phyloP scores from a whole-genome alignment of 2,329 filamentous ascomycete genomes.

The Nothomitra cinnamomea region DNA sequence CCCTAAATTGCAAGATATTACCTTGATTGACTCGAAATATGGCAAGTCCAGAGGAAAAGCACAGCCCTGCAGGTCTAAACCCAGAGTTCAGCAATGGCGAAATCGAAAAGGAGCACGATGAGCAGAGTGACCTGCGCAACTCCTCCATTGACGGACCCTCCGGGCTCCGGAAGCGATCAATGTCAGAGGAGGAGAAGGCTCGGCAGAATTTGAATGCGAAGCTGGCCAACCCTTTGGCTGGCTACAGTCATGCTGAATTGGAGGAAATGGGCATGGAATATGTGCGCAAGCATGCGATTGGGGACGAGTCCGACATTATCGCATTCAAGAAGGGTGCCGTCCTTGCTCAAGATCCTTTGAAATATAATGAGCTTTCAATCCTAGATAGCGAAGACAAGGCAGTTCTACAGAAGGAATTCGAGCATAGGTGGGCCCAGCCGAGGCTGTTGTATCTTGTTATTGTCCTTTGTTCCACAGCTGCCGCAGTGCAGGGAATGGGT shows the following conservation, averaged over 20 bases:
- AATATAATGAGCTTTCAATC: constrained; percentile 32
- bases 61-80: too few relatives aligned
- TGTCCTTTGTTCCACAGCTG: constrained; percentile 46
- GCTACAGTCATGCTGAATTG: constrained; percentile 32
- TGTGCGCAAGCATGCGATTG: constrained; percentile 36
- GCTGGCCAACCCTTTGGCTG: constrained; percentile 35
- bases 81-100: background rate
- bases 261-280: constrained; percentile 40
- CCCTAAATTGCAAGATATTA: too few relatives aligned
- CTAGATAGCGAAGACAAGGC: constrained; percentile 41
- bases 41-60: too few relatives aligned
- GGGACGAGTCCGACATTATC: constrained; percentile 36
- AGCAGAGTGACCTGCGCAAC: background rate
- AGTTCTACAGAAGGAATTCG: constrained; percentile 41
- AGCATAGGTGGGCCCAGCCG: constrained; percentile 53
- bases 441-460: constrained; percentile 48
- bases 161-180: background rate
- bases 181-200: constrained; percentile 21
- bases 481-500: constrained; percentile 54
- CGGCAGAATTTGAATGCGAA: constrained; percentile 28
- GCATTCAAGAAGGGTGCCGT: constrained; percentile 43
- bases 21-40: too few relatives aligned
- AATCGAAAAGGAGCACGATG: background rate
- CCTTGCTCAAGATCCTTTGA: constrained; percentile 30
- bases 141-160: background rate